Conservation (phyloP, 1,284 basidiomycete genomes). For the Cryptococcus deneoformans region DNA sequence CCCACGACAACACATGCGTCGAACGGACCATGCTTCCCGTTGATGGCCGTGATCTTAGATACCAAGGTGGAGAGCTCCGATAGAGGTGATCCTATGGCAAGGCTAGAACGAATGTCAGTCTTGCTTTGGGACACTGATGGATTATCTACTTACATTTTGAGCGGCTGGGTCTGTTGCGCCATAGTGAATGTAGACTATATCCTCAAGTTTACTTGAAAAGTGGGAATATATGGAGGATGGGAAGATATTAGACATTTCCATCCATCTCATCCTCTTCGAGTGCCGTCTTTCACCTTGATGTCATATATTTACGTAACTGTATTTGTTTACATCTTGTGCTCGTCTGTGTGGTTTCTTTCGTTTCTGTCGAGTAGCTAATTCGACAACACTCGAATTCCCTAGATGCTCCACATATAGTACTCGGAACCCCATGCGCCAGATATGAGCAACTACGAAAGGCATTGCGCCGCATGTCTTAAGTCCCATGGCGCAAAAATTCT, state of each 20-base stretch:
- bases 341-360: no score
- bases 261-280: no score
- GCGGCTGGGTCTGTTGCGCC: conserved; percentile 23
- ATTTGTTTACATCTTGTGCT: no score
- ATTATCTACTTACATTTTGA: conserved; percentile 26
- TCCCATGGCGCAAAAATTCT: neutral
- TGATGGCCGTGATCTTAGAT: conserved; percentile 77
- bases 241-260: no score
- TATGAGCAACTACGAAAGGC: neutral
- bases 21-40: conserved; percentile 93
- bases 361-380: no score
- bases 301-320: no score
- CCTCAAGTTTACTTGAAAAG: no score
- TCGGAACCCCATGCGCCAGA: no score
- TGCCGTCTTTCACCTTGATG: no score
- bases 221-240: no score
- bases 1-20: conserved; percentile 81
- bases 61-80: conserved; percentile 73
- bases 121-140: neutral
- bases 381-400: no score
- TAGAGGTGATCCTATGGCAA: conserved; percentile 81
- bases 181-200: conserved; percentile 2
- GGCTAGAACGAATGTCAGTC: conserved; percentile 52
- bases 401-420: no score
- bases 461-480: neutral